Evolutionary conservation across 768 basidiomycete genomes (phyloP).

Genomic region (Rhodosporidiobolus sp.): DNA sequence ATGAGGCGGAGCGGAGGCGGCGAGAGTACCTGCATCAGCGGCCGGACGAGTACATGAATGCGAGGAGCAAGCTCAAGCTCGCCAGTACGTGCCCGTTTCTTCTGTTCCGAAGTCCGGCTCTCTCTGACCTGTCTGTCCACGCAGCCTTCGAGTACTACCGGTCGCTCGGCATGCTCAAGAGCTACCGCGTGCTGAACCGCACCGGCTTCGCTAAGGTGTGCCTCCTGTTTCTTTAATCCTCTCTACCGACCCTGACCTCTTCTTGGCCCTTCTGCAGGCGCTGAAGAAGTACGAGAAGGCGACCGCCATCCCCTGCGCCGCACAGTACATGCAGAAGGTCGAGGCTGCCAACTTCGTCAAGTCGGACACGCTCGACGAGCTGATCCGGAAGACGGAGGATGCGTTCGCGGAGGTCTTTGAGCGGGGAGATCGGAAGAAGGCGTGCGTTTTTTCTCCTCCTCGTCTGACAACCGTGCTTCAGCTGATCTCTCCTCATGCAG

Average conservation of each 20-base stretch:
- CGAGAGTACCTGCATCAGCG: constrained; percentile 49
- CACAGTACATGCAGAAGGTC: constrained; percentile 73
- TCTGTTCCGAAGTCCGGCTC: constrained; percentile 54
- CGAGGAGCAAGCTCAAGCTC: constrained; percentile 78
- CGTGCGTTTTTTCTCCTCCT: constrained; percentile 49
- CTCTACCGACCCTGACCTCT: constrained; percentile 55
- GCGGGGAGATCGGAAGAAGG: constrained; percentile 74
- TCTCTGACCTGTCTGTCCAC: background rate
- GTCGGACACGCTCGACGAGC: constrained; percentile 58
- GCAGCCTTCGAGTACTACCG: constrained; percentile 60
- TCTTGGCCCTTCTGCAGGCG: background rate
- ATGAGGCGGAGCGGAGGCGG: background rate
- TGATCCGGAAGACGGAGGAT: constrained; percentile 73
- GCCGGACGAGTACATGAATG: constrained; percentile 75
- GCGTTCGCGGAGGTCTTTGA: constrained; percentile 72
- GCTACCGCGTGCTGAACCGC: constrained; percentile 85
- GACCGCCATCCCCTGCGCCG: constrained; percentile 58
- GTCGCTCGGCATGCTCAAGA: constrained; percentile 76
- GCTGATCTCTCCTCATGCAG: background rate
- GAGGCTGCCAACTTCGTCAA: constrained; percentile 67
- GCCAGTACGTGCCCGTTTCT: constrained; percentile 55
- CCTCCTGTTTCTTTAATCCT: background rate
- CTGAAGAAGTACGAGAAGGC: constrained; percentile 44
- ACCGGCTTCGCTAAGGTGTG: constrained; percentile 57
- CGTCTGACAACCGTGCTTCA: background rate